phyloP scores from a whole-genome alignment of 371 early-diverging fungal genomes.

The Circinella minor region DNA sequence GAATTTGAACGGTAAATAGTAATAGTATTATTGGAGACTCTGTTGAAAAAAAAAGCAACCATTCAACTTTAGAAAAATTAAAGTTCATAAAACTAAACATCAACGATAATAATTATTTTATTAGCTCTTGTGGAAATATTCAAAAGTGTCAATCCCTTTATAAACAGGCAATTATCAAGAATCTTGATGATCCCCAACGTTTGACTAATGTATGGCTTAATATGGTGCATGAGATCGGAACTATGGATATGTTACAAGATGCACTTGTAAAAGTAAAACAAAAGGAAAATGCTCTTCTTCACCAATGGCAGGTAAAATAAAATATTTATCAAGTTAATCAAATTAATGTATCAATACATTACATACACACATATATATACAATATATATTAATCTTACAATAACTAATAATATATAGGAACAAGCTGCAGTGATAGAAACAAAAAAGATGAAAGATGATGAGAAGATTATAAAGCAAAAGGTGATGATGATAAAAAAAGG shows the following conservation, averaged over 20 bases:
- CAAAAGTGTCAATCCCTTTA: conserved; percentile 39
- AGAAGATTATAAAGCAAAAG: conserved; percentile 21
- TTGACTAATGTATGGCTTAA: conserved; percentile 54
- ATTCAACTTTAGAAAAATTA: background rate
- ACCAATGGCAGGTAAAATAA: conserved; percentile 33
- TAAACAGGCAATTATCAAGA: conserved; percentile 44
- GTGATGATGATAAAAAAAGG: background rate
- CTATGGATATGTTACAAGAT: conserved; percentile 28
- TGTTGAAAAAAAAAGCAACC: background rate
- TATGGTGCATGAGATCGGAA: conserved; percentile 58
- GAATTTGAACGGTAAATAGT: conserved; percentile 46
- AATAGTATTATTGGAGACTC: conserved; percentile 1
- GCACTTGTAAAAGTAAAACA: conserved; percentile 31
- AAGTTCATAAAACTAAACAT: background rate
- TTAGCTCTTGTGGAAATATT: conserved; percentile 25
- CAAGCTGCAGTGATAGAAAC: conserved; percentile 14
- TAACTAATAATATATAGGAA: background rate
- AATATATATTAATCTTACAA: too few species aligned
- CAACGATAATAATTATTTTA: background rate
- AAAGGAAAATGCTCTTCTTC: conserved; percentile 28
- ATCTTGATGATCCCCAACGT: conserved; percentile 53
- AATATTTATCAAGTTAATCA: too few species aligned
- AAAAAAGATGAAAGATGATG: conserved; percentile 1
- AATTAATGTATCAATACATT: too few species aligned
- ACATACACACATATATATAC: too few species aligned